phyloP scores from a whole-genome alignment of 139 green algal genomes.

The Tetraselmis chui region DNA sequence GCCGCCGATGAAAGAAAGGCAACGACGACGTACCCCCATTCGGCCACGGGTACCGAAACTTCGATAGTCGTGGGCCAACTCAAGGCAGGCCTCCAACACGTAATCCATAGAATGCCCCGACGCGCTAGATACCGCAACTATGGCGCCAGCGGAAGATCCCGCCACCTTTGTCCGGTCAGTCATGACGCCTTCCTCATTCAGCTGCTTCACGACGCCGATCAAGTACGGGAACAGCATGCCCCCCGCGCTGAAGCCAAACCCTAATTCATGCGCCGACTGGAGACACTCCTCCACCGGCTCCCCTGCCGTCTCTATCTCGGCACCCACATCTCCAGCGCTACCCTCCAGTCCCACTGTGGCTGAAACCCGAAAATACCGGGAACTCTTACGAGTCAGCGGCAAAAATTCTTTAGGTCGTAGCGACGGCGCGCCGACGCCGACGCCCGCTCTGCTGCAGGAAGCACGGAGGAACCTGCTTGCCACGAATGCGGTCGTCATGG shows the following conservation, averaged over 20 bases:
- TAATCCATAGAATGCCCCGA: neutral
- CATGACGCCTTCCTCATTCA: neutral
- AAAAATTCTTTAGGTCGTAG: no score
- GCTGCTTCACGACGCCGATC: conserved; percentile 1
- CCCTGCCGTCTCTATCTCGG: neutral
- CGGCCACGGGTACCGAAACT: conserved; percentile 45
- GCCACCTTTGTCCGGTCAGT: neutral
- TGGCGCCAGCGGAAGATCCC: neutral
- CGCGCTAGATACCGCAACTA: neutral
- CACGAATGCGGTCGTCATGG: no score
- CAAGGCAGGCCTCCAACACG: conserved; percentile 24
- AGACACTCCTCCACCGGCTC: neutral
- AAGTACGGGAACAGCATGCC: conserved; percentile 33
- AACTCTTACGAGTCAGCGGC: no score
- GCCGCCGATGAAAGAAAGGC: no score
- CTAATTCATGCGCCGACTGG: conserved; percentile 3
- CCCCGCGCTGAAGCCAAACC: conserved; percentile 42
- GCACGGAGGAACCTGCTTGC: no score
- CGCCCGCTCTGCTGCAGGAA: no score
- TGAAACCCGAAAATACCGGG: no score
- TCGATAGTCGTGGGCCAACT: conserved; percentile 39
- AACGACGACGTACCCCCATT: conserved; percentile 27
- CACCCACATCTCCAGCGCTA: no score
- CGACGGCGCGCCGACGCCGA: no score
- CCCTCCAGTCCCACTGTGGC: no score